phyloP scores from a whole-genome alignment of 148 eudicot species.

The Heliosperma pusillum region DNA sequence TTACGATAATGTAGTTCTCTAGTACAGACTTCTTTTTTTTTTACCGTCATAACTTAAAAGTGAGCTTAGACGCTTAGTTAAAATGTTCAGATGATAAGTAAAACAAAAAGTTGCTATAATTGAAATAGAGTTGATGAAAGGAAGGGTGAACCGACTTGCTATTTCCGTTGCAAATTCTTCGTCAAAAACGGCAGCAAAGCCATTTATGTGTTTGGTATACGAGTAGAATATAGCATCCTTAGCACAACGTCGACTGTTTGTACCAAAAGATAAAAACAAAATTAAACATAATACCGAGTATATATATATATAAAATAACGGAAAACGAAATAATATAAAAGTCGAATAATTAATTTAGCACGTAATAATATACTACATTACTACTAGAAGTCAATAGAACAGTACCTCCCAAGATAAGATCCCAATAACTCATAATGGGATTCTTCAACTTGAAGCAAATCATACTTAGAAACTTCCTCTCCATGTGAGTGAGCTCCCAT shows the following conservation, averaged over 20 bases:
- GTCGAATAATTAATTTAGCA: no score
- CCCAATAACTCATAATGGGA: conserved; percentile 65
- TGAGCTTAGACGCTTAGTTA: no score
- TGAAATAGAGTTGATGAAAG: neutral
- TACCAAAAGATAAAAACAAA: neutral
- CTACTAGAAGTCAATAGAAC: neutral
- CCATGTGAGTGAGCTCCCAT: conserved; percentile 74
- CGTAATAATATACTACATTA: no score
- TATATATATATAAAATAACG: no score
- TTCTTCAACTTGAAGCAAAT: conserved; percentile 42
- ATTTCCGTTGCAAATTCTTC: conserved; percentile 55
- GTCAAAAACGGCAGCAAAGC: conserved; percentile 80
- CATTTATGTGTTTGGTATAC: conserved; percentile 82
- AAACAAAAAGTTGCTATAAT: neutral
- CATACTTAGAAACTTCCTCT: conserved; percentile 27
- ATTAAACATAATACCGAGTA: no score
- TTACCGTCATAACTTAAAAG: no score
- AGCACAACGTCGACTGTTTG: conserved; percentile 41
- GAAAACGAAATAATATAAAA: no score
- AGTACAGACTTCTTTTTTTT: neutral
- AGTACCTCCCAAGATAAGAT: conserved; percentile 59
- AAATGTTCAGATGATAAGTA: no score
- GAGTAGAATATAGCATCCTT: conserved; percentile 71
- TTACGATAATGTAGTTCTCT: neutral
- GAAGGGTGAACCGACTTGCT: conserved; percentile 43